Evolutionary conservation across 441 rosid genomes (phyloP).

Genomic region (Corymbia citriodora): DNA sequence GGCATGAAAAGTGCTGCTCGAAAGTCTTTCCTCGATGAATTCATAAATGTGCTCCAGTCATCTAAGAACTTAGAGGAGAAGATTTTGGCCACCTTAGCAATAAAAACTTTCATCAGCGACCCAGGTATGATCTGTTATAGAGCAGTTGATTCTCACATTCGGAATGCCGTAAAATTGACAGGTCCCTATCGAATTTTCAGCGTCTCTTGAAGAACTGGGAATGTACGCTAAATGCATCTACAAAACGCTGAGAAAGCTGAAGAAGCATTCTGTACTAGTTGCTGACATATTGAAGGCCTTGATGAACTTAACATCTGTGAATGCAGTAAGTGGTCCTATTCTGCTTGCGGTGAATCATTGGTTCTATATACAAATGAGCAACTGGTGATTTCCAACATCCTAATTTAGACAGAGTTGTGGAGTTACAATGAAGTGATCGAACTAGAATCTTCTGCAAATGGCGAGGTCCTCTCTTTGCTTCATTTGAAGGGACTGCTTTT

Average conservation of each 20-base stretch:
- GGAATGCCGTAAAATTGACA: background rate
- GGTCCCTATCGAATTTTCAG: constrained; percentile 12
- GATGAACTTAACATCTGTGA: constrained; percentile 47
- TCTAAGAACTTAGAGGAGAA: constrained; percentile 62
- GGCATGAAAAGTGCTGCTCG: constrained; percentile 38
- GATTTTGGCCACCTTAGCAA: constrained; percentile 51
- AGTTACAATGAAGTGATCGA: constrained; percentile 35
- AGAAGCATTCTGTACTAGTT: constrained; percentile 35
- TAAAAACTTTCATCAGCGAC: constrained; percentile 48
- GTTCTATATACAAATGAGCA: background rate
- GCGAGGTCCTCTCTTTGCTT: constrained; percentile 47
- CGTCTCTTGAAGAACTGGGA: constrained; percentile 47
- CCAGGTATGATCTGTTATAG: constrained; percentile 19
- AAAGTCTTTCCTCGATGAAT: constrained; percentile 45
- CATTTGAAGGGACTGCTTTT: constrained; percentile 37
- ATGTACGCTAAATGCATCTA: constrained; percentile 52
- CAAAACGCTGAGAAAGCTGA: constrained; percentile 45
- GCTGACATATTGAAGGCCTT: constrained; percentile 55
- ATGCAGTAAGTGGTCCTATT: constrained; percentile 40
- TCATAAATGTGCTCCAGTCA: constrained; percentile 55
- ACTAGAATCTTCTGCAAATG: constrained; percentile 38
- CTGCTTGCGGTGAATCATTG: background rate
- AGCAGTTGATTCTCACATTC: background rate
- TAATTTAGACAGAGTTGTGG: constrained; percentile 56
- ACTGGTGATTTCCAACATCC: background rate